These are phyloP conservation scores for Podospora comata DNA, from an alignment of 495 filamentous ascomycete species.

Conservation along the genomic window DNA sequence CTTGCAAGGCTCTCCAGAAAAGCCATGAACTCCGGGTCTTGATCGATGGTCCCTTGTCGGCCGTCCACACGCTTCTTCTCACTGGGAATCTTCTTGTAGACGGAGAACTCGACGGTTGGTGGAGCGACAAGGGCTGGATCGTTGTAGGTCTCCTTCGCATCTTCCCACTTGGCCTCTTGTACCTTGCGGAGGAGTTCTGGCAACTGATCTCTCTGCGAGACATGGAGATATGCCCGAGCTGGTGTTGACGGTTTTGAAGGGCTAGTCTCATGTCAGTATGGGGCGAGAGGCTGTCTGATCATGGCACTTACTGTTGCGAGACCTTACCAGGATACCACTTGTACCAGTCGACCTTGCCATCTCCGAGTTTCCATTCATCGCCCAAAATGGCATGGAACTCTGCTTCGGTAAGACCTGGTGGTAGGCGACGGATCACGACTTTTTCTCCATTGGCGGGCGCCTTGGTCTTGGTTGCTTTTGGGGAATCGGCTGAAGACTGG, in stretches of 20 bases:
- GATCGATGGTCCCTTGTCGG: constrained; percentile 91
- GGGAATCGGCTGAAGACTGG: constrained; percentile 46
- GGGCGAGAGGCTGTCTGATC: neutral
- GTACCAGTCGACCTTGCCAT: constrained; percentile 80
- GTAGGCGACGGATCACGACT: constrained; percentile 77
- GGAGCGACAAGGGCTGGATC: constrained; percentile 68
- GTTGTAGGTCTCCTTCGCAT: constrained; percentile 66
- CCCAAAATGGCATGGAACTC: constrained; percentile 75
- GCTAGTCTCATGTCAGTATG: constrained; percentile 40
- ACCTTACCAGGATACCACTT: constrained; percentile 76
- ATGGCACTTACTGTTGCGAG: constrained; percentile 70
- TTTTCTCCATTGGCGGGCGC: constrained; percentile 67
- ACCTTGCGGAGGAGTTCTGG: constrained; percentile 62
- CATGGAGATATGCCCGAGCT: constrained; percentile 73
- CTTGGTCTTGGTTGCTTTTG: constrained; percentile 52
- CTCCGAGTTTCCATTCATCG: constrained; percentile 75
- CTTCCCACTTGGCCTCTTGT: constrained; percentile 62
- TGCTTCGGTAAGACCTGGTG: constrained; percentile 75
- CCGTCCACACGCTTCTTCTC: constrained; percentile 69
- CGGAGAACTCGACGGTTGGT: constrained; percentile 74
- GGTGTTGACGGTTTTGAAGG: constrained; percentile 74
- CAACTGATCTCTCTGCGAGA: constrained; percentile 60
- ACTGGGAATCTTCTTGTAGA: constrained; percentile 73
- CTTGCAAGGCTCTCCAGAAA: constrained; percentile 87
- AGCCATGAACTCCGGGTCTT: constrained; percentile 88